phyloP scores from a whole-genome alignment of 768 basidiomycete species.

The Austroboletus festivus region DNA sequence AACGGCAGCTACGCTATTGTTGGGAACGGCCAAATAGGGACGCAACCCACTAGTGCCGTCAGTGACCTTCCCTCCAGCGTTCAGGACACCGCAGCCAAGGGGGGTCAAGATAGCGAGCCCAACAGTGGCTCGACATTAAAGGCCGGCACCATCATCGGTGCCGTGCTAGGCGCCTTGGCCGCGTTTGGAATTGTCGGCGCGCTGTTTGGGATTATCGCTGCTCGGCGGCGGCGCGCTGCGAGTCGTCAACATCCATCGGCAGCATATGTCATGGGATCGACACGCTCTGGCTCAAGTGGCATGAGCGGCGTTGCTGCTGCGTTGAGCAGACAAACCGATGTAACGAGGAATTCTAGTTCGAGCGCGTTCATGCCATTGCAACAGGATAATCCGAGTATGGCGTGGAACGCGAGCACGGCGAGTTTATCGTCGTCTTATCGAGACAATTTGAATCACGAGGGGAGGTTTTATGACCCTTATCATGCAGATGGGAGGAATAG shows the following conservation, averaged over 20 bases:
- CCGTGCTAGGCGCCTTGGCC: constrained; percentile 30
- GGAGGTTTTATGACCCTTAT: constrained; percentile 27
- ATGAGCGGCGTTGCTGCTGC: constrained; percentile 21
- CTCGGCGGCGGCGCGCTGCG: constrained; percentile 49
- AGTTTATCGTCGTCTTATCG: constrained; percentile 42
- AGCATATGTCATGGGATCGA: constrained; percentile 39
- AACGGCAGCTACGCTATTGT: constrained; percentile 74
- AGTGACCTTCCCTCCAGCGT: constrained; percentile 35
- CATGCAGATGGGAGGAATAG: constrained; percentile 27
- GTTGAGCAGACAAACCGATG: constrained; percentile 22
- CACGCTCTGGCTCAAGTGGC: constrained; percentile 27
- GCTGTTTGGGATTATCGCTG: constrained; percentile 43
- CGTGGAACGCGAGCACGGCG: constrained; percentile 55
- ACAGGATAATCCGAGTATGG: constrained; percentile 54
- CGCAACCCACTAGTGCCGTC: constrained; percentile 48
- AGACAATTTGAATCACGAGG: constrained; percentile 30
- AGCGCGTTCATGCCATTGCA: constrained; percentile 72
- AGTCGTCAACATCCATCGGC: constrained; percentile 30
- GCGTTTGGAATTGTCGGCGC: constrained; percentile 31
- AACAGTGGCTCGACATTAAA: constrained; percentile 22
- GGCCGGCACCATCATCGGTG: constrained; percentile 27
- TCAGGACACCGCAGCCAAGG: constrained; percentile 39
- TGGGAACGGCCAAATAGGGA: constrained; percentile 74
- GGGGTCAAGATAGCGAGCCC: constrained; percentile 24
- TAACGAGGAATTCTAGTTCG: constrained; percentile 52